phyloP scores from a whole-genome alignment of 768 basidiomycete genomes.

The Suillus lakei region DNA sequence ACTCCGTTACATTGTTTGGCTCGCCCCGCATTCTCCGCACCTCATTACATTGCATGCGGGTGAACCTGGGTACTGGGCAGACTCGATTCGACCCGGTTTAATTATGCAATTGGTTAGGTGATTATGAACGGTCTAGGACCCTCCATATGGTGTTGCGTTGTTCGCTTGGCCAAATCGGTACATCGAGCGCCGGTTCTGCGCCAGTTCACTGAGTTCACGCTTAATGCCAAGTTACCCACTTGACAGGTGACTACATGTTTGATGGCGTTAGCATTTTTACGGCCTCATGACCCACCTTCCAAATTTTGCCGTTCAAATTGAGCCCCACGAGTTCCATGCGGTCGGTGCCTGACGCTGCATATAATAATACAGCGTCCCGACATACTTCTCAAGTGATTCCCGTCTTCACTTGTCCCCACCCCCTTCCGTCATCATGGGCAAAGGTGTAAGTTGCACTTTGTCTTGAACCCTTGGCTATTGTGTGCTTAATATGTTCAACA shows the following conservation, averaged over 20 bases:
- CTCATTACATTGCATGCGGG: background rate
- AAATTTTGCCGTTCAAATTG: conserved; percentile 7
- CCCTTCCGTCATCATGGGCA: conserved; percentile 24
- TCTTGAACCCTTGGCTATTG: background rate
- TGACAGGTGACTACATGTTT: background rate
- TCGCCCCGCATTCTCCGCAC: conserved; percentile 2
- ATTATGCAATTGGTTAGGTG: background rate
- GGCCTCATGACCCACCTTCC: conserved; percentile 12
- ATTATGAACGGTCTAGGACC: background rate
- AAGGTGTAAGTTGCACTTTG: conserved; percentile 22
- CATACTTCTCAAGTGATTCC: background rate
- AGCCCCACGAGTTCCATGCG: conserved; percentile 14
- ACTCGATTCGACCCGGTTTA: background rate
- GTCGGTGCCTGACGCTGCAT: conserved; percentile 9
- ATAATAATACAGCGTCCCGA: background rate
- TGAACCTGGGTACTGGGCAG: background rate
- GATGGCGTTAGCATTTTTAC: background rate
- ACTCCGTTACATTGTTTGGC: background rate
- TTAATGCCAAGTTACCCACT: background rate
- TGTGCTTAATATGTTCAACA: conserved; percentile 25
- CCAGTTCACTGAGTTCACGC: background rate
- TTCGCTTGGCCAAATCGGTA: background rate
- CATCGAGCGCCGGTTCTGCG: background rate
- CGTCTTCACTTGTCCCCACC: conserved; percentile 9
- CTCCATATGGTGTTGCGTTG: background rate